Evolutionary conservation across 495 filamentous ascomycete genomes (phyloP).

Genomic region (Hypoxylon rickii): DNA sequence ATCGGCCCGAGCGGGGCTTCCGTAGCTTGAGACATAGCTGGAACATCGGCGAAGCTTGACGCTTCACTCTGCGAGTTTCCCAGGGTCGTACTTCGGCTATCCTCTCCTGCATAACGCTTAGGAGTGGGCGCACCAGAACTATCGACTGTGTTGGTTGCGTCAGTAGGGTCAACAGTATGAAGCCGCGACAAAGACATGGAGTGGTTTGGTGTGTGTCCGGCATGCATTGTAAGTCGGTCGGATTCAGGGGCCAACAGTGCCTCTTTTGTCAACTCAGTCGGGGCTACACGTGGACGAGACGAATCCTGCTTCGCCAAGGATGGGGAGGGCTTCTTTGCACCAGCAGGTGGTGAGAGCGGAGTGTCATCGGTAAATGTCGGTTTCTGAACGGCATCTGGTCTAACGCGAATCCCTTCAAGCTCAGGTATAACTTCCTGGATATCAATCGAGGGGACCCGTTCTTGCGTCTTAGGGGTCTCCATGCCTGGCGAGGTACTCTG

Average conservation of each 20-base stretch:
- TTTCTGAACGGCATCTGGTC: slow-evolving; percentile 46
- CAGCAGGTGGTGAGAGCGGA: slow-evolving; percentile 19
- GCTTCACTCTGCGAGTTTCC: not conserved
- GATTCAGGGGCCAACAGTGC: slow-evolving; percentile 46
- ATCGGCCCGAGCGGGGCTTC: no score
- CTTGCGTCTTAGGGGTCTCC: slow-evolving; percentile 18
- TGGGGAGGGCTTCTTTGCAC: slow-evolving; percentile 27
- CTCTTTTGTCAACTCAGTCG: slow-evolving; percentile 46
- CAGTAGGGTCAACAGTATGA: slow-evolving; percentile 43
- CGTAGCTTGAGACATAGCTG: not conserved
- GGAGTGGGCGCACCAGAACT: slow-evolving; percentile 49
- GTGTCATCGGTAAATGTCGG: slow-evolving; percentile 46
- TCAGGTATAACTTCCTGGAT: slow-evolving; percentile 51
- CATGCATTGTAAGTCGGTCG: slow-evolving; percentile 53
- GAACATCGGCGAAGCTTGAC: not conserved
- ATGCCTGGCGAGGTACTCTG: slow-evolving; percentile 25
- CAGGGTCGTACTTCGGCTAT: slow-evolving; percentile 6
- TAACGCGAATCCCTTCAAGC: slow-evolving; percentile 51
- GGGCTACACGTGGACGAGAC: slow-evolving; percentile 15
- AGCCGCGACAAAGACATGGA: slow-evolving; percentile 46
- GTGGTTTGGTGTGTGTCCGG: slow-evolving; percentile 54
- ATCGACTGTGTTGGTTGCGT: slow-evolving; percentile 37
- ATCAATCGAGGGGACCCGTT: slow-evolving; percentile 46
- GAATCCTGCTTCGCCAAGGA: slow-evolving; percentile 24
- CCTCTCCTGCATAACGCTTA: slow-evolving; percentile 3